Evolutionary conservation across 805 yeast genomes (phyloP), one percentile per base, ranked within the genome.

Genomic region (Schwanniomyces pseudopolymorphus): DNA sequence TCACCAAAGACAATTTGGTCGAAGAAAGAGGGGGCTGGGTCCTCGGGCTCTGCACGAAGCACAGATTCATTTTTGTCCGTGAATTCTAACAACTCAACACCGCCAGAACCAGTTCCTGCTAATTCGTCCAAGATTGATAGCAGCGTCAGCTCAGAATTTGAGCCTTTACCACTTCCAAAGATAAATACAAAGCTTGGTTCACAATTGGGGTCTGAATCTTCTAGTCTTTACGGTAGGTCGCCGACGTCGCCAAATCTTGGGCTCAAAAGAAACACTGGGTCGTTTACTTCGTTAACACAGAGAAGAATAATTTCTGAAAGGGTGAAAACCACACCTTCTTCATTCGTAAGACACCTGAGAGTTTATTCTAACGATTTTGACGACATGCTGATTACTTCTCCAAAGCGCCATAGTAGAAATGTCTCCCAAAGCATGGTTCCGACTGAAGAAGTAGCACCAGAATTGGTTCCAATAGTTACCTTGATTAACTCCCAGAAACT

Each of bases 391-490:
- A 19, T 40, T 27, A 45, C 40, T 13, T 49, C 55, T 4, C 36
- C 42, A n/a, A 44, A 36, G 17, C n/a, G n/a, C 8, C 22, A 36
- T 13, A 48, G 50, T 26, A 43, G 40, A 5, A 49, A 49, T 24
- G 39, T 61, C 6, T 37, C 47, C 11, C 62, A 58, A 39, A 55
- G 53, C 38, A 55, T 46, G 40, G 28, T 46, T 25, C 53, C 62
- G 41, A 56, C 56, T 43, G 63, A 62, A 22, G 57, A 55, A 25
- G 57, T 70, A 28, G 87, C 90, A 0, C 79, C 80, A 13, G 92
- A 87, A 58, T 71, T 89, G 59, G 65, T 81, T 13, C 95, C 96
- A 0, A 76, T 87, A 9, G 78, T 88, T 33, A 83, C 88, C 17
- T 72, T 89, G 52, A 71, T 87, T 45, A 78, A 79, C 39, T 83